Base-by-base conservation (phyloP, 192 early-diverging fungal species). In the Podila minutissima region DNA sequence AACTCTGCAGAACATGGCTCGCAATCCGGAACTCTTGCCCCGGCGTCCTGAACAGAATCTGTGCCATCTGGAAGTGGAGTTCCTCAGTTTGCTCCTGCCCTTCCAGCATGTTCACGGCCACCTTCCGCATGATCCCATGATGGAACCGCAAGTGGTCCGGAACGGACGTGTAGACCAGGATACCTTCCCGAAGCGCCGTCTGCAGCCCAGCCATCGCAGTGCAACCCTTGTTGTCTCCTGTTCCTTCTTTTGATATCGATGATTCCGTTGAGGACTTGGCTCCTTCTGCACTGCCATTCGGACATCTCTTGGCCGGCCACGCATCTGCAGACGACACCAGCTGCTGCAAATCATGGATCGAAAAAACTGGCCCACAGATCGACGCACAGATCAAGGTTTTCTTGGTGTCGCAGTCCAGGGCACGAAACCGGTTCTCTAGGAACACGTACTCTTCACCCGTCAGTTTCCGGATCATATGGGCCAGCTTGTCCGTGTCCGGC, bases 371-470 rank as follows among this genome's bases (percentile, higher is more conserved):
- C 22, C 77, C 77, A 41, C 77, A 81, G 20, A 81, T 67, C 13
- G 77, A 73, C 1, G 77, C 77, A 41, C 77, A 81, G 50, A 81
- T 58, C 2, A 81, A 55, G 3, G 77, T 72, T 46, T 60, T 72
- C 33, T 73, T 72, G 15, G 77, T 81, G 24, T 73, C 61, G 2
- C 66, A 55, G 48, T 73, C 67, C 59, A 81, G n/a, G 3, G 58
- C 53, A 24, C 67, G 24, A 67, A 81, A 81, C 11, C 77, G 33
- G 19, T 48, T 51, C 3, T 62, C 51, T 41, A 81, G 32, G 32
- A 81, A 81, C 2, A 60, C 60, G 51, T 61, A 81, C 48, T 81
- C 77, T 38, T 81, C 77, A 58, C 77, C 77, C 26, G 77, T 81
- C 32, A 81, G n/a, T 11, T 64, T 64, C 19, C 77, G 22, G 8